phyloP scores from a whole-genome alignment of 139 green algal species.

The Chlorella vulgaris region DNA sequence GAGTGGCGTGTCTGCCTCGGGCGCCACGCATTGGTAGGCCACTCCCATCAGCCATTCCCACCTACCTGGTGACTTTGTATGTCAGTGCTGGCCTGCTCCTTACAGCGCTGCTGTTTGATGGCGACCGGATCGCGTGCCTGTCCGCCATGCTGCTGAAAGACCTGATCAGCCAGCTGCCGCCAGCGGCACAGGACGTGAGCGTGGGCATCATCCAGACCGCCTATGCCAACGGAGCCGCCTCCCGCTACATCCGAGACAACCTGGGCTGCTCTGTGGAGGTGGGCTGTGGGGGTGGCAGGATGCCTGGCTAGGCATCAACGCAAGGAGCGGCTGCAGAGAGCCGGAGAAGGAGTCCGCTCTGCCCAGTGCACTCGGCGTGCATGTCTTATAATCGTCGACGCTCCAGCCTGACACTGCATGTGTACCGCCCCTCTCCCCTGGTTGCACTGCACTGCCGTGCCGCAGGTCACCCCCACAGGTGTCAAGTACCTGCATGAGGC shows the following conservation, averaged over 20 bases:
- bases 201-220: constrained; percentile 97
- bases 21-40: not conserved
- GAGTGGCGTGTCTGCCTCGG: not conserved
- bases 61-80: too few species aligned
- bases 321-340: not conserved
- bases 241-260: constrained; percentile 65
- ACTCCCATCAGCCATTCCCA: not conserved
- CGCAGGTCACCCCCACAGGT: constrained; percentile 70
- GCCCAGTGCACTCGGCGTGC: too few species aligned
- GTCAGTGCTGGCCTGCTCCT: too few species aligned
- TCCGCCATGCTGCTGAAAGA: constrained; percentile 68
- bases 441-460: too few species aligned
- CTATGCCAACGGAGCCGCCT: constrained; percentile 95
- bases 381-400: too few species aligned
- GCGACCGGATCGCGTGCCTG: constrained; percentile 93
- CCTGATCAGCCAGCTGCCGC: constrained; percentile 64
- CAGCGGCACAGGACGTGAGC: constrained; percentile 14
- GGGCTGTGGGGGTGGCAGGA: not conserved
- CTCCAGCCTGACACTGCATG: too few species aligned
- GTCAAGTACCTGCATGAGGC: constrained; percentile 94
- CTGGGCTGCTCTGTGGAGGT: constrained; percentile 48
- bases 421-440: not conserved
- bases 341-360: too few species aligned
- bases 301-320: too few species aligned
- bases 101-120: constrained; percentile 82